These are phyloP conservation scores for Cercospora sojina DNA, from an alignment of 2,329 filamentous ascomycete species.

Conservation along the genomic window DNA sequence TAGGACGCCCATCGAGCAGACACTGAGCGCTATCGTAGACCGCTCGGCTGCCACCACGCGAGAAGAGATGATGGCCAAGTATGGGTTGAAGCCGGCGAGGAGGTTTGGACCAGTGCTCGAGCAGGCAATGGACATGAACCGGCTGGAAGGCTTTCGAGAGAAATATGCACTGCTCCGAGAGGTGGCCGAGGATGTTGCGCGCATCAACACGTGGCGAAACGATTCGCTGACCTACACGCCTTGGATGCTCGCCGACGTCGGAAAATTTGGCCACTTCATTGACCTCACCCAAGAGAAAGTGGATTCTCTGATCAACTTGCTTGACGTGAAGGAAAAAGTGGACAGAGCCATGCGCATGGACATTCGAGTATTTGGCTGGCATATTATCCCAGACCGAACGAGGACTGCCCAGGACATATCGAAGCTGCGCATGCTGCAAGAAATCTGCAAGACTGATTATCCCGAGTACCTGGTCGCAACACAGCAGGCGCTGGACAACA, in stretches of 20 bases:
- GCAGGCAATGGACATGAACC: slow-evolving; percentile 45
- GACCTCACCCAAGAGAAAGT: slow-evolving; percentile 44
- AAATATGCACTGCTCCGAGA: slow-evolving; percentile 46
- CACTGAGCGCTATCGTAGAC: slow-evolving; percentile 48
- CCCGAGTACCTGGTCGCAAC: slow-evolving; percentile 47
- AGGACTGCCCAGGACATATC: slow-evolving; percentile 40
- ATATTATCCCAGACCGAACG: slow-evolving; percentile 40
- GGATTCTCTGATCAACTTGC: slow-evolving; percentile 45
- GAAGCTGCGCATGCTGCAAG: slow-evolving; percentile 47
- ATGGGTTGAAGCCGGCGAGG: slow-evolving; percentile 48
- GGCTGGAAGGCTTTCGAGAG: slow-evolving; percentile 49
- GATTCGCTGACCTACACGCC: slow-evolving; percentile 36
- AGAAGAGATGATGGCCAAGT: slow-evolving; percentile 48
- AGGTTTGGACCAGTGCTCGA: slow-evolving; percentile 40
- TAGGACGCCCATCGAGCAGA: slow-evolving; percentile 42
- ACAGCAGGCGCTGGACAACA: slow-evolving; percentile 46
- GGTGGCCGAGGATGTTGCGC: slow-evolving; percentile 36
- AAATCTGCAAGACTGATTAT: slow-evolving; percentile 45
- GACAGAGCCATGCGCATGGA: slow-evolving; percentile 47
- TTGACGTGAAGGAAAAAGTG: slow-evolving; percentile 46
- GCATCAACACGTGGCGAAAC: slow-evolving; percentile 35
- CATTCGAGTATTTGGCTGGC: slow-evolving; percentile 51
- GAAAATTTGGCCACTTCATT: slow-evolving; percentile 45
- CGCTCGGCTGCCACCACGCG: slow-evolving; percentile 42
- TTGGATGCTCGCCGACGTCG: slow-evolving; percentile 46